Evolutionary conservation across 331 rosid genomes (phyloP).

Genomic region (Acacia pycnantha): DNA sequence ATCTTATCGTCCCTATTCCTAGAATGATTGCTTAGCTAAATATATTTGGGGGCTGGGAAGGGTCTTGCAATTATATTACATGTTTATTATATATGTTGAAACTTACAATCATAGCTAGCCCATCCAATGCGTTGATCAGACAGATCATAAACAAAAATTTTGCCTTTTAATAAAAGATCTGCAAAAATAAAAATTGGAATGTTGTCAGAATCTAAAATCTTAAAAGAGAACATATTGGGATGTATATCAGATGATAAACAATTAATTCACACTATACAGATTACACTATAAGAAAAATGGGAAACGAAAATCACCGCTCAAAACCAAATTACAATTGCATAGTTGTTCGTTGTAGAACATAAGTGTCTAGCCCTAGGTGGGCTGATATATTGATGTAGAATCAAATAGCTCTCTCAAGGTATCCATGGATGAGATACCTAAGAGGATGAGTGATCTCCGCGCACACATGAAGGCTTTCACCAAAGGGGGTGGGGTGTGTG

Average conservation of each 20-base stretch:
- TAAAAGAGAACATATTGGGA: conserved; percentile 7
- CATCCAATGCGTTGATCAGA: conserved; percentile 88
- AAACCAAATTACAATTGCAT: too few species aligned
- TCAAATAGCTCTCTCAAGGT: too few species aligned
- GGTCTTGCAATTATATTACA: conserved; percentile 7
- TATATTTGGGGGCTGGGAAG: conserved; percentile 8
- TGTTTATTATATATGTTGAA: conserved; percentile 11
- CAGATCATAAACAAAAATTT: conserved; percentile 83
- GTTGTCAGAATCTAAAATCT: conserved; percentile 23
- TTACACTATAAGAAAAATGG: too few species aligned
- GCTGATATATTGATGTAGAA: too few species aligned
- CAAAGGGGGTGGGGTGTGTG: too few species aligned
- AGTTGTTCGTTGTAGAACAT: too few species aligned
- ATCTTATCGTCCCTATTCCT: background rate
- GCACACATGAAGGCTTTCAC: too few species aligned
- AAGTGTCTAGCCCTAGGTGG: too few species aligned
- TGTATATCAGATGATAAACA: conserved; percentile 1
- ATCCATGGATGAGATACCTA: too few species aligned
- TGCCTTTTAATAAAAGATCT: conserved; percentile 94
- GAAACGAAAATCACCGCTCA: too few species aligned
- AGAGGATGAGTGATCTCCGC: too few species aligned
- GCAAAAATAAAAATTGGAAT: conserved; percentile 27
- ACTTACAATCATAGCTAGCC: conserved; percentile 96
- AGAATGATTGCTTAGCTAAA: conserved; percentile 5
- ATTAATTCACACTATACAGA: background rate